phyloP scores from a whole-genome alignment of 495 filamentous ascomycete species.

The Astrocystis sublimbata region DNA sequence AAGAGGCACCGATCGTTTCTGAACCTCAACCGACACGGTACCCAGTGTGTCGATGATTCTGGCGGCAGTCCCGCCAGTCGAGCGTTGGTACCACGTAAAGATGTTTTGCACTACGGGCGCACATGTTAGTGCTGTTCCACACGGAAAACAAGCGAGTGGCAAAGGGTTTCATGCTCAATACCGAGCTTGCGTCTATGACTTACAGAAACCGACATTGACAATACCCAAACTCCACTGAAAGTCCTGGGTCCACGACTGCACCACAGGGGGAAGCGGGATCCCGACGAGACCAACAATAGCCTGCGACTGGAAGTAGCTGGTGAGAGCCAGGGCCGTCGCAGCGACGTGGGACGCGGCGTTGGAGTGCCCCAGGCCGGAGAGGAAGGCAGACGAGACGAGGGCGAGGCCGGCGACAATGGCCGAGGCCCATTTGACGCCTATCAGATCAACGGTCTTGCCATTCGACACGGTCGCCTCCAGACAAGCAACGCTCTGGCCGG shows the following conservation, averaged over 20 bases:
- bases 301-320: constrained; percentile 94
- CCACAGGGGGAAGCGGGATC: constrained; percentile 82
- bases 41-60: constrained; percentile 71
- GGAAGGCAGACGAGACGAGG: constrained; percentile 77
- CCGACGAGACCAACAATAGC: constrained; percentile 89
- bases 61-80: constrained; percentile 86
- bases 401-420: constrained; percentile 85
- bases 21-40: constrained; percentile 77
- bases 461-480: constrained; percentile 88
- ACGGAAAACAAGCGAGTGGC: background rate
- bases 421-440: constrained; percentile 87
- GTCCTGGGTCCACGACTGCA: constrained; percentile 93
- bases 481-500: constrained; percentile 71
- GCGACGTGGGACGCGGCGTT: constrained; percentile 97
- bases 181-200: background rate
- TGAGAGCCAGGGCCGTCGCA: constrained; percentile 86
- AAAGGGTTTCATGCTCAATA: background rate
- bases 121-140: constrained; percentile 18
- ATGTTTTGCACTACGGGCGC: constrained; percentile 67
- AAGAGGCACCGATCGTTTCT: constrained; percentile 62
- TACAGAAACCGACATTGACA: constrained; percentile 71
- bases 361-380: constrained; percentile 82
- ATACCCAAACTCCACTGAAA: constrained; percentile 99
- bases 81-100: constrained; percentile 93
- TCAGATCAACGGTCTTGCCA: constrained; percentile 86